These are phyloP conservation scores for Yamadazyma friedrichii DNA, from an alignment of 1,139 yeast genomes.

Conservation along the genomic window DNA sequence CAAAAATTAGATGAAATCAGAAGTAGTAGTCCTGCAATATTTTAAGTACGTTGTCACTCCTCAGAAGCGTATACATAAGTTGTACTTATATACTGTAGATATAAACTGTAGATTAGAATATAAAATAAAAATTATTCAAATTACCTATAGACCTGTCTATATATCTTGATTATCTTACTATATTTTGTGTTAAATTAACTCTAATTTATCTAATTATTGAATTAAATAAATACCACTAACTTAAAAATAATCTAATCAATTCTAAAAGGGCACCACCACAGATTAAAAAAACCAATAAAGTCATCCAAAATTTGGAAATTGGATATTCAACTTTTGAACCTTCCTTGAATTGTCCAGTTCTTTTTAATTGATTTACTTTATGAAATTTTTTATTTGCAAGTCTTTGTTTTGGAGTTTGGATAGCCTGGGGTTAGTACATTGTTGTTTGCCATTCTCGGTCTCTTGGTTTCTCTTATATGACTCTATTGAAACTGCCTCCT, in stretches of 20 bases:
- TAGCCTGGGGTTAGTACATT: constrained; percentile 26
- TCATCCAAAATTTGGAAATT: constrained; percentile 58
- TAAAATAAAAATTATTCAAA: constrained; percentile 1
- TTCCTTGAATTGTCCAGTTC: constrained; percentile 56
- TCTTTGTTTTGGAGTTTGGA: constrained; percentile 83
- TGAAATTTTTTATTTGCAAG: constrained; percentile 81
- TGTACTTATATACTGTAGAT: too few relatives aligned
- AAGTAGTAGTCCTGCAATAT: constrained; percentile 12
- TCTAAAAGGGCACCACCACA: constrained; percentile 85
- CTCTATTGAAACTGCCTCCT: too few relatives aligned
- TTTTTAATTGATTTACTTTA: constrained; percentile 65
- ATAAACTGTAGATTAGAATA: not conserved
- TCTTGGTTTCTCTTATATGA: not conserved
- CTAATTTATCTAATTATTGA: too few relatives aligned
- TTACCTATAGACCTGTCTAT: constrained; percentile 6
- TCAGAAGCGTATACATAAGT: too few relatives aligned
- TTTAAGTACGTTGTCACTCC: too few relatives aligned
- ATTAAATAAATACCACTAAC: too few relatives aligned
- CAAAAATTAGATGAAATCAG: constrained; percentile 19
- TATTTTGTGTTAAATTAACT: not conserved
- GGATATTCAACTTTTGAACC: constrained; percentile 42
- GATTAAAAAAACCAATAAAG: constrained; percentile 63
- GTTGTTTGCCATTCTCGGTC: not conserved
- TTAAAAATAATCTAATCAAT: constrained; percentile 25
- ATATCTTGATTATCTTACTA: too few relatives aligned